Evolutionary conservation across 177 flowering plant genomes (phyloP).

Genomic region (Telopea speciosissima): DNA sequence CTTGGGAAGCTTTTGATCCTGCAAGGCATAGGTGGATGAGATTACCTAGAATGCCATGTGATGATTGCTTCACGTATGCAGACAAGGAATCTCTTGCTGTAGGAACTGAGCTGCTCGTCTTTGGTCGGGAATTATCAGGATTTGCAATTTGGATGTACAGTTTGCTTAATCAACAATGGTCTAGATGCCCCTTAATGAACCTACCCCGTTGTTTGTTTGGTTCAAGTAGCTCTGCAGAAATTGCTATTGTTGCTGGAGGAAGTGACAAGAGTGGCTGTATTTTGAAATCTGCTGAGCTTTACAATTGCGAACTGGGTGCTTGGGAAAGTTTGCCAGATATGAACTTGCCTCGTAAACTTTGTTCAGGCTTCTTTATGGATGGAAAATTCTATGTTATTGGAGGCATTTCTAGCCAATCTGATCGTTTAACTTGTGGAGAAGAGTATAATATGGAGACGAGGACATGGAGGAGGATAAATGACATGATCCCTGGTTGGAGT

Average conservation of each 20-base stretch:
- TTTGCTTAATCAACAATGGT: constrained; percentile 38
- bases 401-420: constrained; percentile 37
- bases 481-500: constrained; percentile 34
- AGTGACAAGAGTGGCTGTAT: constrained; percentile 39
- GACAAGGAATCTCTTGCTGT: constrained; percentile 77
- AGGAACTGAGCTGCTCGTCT: constrained; percentile 61
- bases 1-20: constrained; percentile 75
- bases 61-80: constrained; percentile 45
- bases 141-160: constrained; percentile 55
- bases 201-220: constrained; percentile 62
- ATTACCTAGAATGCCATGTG: constrained; percentile 44
- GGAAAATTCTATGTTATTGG: constrained; percentile 61
- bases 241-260: constrained; percentile 67
- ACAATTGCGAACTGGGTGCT: constrained; percentile 34
- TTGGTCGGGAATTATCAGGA: constrained; percentile 45
- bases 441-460: constrained; percentile 38
- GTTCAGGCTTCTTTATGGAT: constrained; percentile 70
- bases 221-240: constrained; percentile 47
- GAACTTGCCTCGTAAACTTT: constrained; percentile 44
- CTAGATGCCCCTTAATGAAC: constrained; percentile 41
- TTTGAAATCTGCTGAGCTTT: constrained; percentile 56
- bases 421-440: constrained; percentile 56
- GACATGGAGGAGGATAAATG: constrained; percentile 48
- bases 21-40: constrained; percentile 47
- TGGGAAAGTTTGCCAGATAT: constrained; percentile 50